Base-by-base conservation (phyloP, 768 basidiomycete species). In the Auriscalpium vulgare region DNA sequence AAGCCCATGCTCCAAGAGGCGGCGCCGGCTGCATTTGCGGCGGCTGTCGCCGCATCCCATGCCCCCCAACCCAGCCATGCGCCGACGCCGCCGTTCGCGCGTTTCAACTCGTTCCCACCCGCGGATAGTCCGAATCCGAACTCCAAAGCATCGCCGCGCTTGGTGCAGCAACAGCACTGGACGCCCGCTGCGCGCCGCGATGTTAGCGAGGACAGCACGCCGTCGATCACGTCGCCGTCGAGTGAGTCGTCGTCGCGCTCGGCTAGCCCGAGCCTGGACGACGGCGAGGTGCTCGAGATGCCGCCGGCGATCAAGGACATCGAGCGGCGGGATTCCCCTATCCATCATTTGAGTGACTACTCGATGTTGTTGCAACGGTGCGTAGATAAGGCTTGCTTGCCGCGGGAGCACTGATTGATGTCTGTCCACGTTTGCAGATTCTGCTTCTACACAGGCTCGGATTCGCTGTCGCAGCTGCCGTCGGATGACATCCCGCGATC, bases 381-480 rank as follows among this genome's bases (percentile, higher is more conserved):
- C 47, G 82, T 75, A 14, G 35, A 13, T 36, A 49, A 45, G 50
- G 51, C 46, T 50, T 37, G 51, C 46, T 54, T 36, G 8, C 17
- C 23, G 14, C 16, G 37, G 47, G 52, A 45, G 34, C 23, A 35
- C 40, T 2, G 2, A 34, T 19, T 65, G 45, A 70, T 50, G 44
- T 44, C 6, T 19, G 59, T 44, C 54, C 16, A 35, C 51, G 13
- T 13, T 23, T 21, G 11, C 53, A 91, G 88, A 62, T 90, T 86
- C 68, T 91, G 88, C 72, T 91, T 90, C 71, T 91, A 80, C 69
- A 90, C 88, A 2, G 88, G 88, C 1, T 62, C 75, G 3, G 79
- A 75, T 37, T 65, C 71, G 3, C 36, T 68, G 51, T 57, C 68
- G 5, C 29, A 29, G 29, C 5, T 29, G 5, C 29, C 29, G 29